Conservation (phyloP, 2,329 filamentous ascomycete genomes). For the Botryotinia calthae region DNA sequence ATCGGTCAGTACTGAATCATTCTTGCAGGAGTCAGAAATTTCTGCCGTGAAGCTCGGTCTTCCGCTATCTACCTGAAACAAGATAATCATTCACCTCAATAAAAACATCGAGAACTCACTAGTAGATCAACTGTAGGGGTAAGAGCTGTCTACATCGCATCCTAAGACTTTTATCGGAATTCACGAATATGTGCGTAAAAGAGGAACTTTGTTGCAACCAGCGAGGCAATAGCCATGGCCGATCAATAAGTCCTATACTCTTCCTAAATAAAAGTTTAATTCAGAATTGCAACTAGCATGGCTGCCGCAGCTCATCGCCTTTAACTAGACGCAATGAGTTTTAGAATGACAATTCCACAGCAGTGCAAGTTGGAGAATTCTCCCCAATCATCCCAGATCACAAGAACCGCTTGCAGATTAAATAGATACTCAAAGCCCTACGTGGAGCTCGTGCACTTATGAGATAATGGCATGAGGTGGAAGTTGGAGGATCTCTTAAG, state of each 20-base stretch:
- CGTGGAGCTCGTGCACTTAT: too few relatives aligned
- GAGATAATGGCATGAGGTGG: not conserved
- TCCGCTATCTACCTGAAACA: not conserved
- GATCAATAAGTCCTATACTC: not conserved
- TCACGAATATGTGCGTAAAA: not conserved
- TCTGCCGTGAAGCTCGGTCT: not conserved
- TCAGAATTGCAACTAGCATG: not conserved
- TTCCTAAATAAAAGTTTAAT: not conserved
- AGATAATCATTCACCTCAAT: not conserved
- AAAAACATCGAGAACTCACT: not conserved
- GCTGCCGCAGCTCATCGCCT: not conserved
- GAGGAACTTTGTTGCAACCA: not conserved
- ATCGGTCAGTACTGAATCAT: not conserved
- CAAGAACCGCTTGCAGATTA: not conserved
- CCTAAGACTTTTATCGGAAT: not conserved
- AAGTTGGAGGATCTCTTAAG: not conserved
- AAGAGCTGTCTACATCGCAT: not conserved
- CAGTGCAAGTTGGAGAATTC: not conserved
- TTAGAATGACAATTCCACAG: not conserved
- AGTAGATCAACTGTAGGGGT: too few relatives aligned
- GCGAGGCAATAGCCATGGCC: not conserved
- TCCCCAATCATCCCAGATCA: not conserved
- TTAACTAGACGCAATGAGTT: not conserved
- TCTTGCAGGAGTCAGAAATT: not conserved
- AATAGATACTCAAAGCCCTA: not conserved